These are phyloP conservation scores for Rutstroemia sydowiana DNA, from an alignment of 2,329 filamentous ascomycete species.

Conservation along the genomic window DNA sequence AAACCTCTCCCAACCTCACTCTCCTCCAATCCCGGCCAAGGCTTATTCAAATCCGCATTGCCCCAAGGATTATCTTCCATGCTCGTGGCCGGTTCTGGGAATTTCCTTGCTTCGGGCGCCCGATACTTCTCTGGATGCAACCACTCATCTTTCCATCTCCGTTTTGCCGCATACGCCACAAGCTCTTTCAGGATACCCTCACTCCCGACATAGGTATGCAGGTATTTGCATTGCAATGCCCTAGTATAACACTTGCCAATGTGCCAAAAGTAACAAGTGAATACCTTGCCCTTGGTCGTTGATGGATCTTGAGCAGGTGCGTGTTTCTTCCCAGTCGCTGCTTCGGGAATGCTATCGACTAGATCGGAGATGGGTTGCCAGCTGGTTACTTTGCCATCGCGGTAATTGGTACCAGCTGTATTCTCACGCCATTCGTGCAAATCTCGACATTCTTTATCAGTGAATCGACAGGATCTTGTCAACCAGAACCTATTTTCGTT, in stretches of 20 bases:
- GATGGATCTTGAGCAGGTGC: background rate
- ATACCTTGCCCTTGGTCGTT: background rate
- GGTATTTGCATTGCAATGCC: slow-evolving; percentile 14
- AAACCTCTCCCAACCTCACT: too few species aligned
- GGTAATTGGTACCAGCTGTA: slow-evolving; percentile 13
- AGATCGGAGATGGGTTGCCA: slow-evolving; percentile 5
- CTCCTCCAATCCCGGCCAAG: too few species aligned
- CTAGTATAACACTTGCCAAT: background rate
- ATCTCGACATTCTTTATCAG: slow-evolving; percentile 22
- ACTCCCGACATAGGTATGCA: slow-evolving; percentile 13
- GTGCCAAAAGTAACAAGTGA: slow-evolving; percentile 8
- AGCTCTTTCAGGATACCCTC: background rate
- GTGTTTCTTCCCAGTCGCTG: background rate
- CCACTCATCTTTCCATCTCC: background rate
- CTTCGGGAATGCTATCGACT: background rate
- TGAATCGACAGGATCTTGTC: slow-evolving; percentile 21
- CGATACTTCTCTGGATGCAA: background rate
- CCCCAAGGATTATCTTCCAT: too few species aligned
- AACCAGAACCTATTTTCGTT: slow-evolving; percentile 17
- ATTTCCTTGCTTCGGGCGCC: too few species aligned
- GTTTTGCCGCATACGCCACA: background rate
- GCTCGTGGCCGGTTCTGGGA: too few species aligned
- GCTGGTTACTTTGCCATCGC: slow-evolving; percentile 19
- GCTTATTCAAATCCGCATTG: too few species aligned
- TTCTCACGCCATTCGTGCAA: slow-evolving; percentile 14